These are phyloP conservation scores for Amphichorda felina DNA, from an alignment of 2,329 filamentous ascomycete species.

Conservation along the genomic window DNA sequence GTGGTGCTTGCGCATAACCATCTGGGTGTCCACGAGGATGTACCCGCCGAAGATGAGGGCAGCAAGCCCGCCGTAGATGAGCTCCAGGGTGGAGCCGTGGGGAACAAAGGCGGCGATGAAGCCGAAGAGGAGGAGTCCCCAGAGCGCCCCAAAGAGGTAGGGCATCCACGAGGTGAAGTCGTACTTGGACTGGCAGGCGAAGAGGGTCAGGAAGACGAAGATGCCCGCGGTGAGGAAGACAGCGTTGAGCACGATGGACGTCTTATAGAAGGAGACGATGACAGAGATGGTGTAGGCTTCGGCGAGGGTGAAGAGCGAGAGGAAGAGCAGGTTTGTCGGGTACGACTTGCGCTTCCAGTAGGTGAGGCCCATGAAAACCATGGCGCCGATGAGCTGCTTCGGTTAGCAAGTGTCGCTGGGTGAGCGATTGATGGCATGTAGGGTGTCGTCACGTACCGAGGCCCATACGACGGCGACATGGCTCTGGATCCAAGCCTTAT, in stretches of 20 bases:
- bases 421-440: neutral
- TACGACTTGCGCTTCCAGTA: slow-evolving; percentile 96
- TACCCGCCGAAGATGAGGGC: slow-evolving; percentile 90
- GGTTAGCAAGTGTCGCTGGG: neutral
- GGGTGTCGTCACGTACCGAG: slow-evolving; percentile 54
- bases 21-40: slow-evolving; percentile 91
- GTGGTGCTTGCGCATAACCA: slow-evolving; percentile 91
- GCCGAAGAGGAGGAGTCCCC: slow-evolving; percentile 83
- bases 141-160: slow-evolving; percentile 82
- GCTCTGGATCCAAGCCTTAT: slow-evolving; percentile 77
- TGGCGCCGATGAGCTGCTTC: slow-evolving; percentile 58
- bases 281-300: slow-evolving; percentile 93
- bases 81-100: slow-evolving; percentile 66
- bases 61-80: slow-evolving; percentile 70
- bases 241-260: slow-evolving; percentile 76
- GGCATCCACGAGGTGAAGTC: slow-evolving; percentile 98
- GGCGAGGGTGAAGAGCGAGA: slow-evolving; percentile 76
- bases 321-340: slow-evolving; percentile 88
- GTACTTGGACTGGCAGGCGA: slow-evolving; percentile 95
- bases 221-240: slow-evolving; percentile 78
- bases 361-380: slow-evolving; percentile 75
- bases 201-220: slow-evolving; percentile 68
- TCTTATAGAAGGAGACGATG: slow-evolving; percentile 82
- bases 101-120: slow-evolving; percentile 91
- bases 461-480: slow-evolving; percentile 78